Base-by-base conservation (phyloP, 768 basidiomycete species). In the Boletus coccyginus region DNA sequence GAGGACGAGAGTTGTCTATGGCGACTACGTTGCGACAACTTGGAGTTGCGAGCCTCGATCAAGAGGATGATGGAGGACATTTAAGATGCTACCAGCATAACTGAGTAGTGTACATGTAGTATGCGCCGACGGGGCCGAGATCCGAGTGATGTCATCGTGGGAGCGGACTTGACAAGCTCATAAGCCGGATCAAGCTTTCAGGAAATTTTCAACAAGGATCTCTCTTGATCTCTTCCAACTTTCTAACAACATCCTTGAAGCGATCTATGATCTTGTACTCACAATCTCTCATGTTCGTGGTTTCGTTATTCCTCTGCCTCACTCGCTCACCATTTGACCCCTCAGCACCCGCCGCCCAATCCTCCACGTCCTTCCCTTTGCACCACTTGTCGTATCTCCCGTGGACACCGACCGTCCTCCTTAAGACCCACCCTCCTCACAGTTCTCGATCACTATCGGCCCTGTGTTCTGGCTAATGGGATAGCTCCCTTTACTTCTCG, bases 321-420 rank as follows among this genome's bases (percentile, higher is more conserved):
- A 32, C 21, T 21, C 29, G 27, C 51, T 68, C 33, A 61, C 52
- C 16, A 9, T 40, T 5, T 39, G 16, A 41, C 38, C 19, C 33
- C 42, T 7, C 57, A 75, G 71, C 63, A 57, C 58, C 51, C 56
- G 40, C 47, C 60, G 61, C 58, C 61, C 76, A 69, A 72, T 68
- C 63, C 52, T 51, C 78, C 77, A 73, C 74, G 78, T 83, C 80
- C 77, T 81, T 54, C 46, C 14, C 74, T 80, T 85, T 71, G 78
- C 76, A 70, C 87, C 86, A 62, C 80, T 83, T 75, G 80, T 73
- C 57, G 78, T 76, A 72, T 66, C 74, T 72, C 75, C 84, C 63
- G 74, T 85, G 70, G 84, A 84, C 81, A 83, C 82, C 51, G 88
- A 92, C 79, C 77, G 85, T 61, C 90, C 90, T 68, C 90, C 90